Percentiles rank a stretch among this genome's conserved stretches.
These are phyloP conservation scores for Calonectria pteridis DNA, from an alignment of 2,329 filamentous ascomycete genomes.

Conservation along the genomic window DNA sequence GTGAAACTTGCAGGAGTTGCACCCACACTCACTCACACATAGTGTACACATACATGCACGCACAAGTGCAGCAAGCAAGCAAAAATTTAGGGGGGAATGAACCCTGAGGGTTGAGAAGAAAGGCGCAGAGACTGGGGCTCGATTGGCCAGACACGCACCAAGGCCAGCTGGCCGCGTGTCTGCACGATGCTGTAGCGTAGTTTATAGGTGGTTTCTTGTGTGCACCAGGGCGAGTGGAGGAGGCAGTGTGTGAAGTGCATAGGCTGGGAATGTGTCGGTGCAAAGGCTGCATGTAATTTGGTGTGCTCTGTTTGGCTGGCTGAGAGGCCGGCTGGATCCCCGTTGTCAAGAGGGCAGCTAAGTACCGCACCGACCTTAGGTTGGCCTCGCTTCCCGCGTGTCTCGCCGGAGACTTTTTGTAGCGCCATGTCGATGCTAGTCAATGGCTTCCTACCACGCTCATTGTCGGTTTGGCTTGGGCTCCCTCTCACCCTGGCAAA, in stretches of 20 bases:
- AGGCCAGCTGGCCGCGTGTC: slow-evolving; percentile 28
- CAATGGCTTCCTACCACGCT: slow-evolving; percentile 12
- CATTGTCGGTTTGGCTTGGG: slow-evolving; percentile 7
- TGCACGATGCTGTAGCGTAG: slow-evolving; percentile 18
- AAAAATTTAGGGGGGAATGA: slow-evolving; percentile 16
- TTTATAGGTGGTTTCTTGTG: slow-evolving; percentile 15
- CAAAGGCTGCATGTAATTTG: slow-evolving; percentile 23
- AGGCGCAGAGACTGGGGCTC: background rate
- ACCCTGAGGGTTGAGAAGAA: slow-evolving; percentile 15
- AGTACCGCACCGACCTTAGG: slow-evolving; percentile 9
- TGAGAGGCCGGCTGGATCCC: slow-evolving; percentile 5
- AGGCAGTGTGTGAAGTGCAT: slow-evolving; percentile 12
- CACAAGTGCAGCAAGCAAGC: slow-evolving; percentile 11
- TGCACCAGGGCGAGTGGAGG: slow-evolving; percentile 17
- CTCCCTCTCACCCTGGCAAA: slow-evolving; percentile 20
- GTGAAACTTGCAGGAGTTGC: slow-evolving; percentile 9
- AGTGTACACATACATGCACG: slow-evolving; percentile 13
- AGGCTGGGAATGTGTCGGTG: slow-evolving; percentile 8
- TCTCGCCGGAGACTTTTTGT: slow-evolving; percentile 16
- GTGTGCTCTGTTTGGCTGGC: slow-evolving; percentile 21
- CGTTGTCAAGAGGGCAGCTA: slow-evolving; percentile 1
- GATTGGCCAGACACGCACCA: slow-evolving; percentile 18
- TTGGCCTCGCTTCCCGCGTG: slow-evolving; percentile 19
- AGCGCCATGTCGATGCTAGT: slow-evolving; percentile 18
- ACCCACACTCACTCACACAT: slow-evolving; percentile 13